Evolutionary conservation across 352 stramenopile species (phyloP), one percentile per base, ranked within the genome.

Genomic region (Saprolegnia parasitica): DNA sequence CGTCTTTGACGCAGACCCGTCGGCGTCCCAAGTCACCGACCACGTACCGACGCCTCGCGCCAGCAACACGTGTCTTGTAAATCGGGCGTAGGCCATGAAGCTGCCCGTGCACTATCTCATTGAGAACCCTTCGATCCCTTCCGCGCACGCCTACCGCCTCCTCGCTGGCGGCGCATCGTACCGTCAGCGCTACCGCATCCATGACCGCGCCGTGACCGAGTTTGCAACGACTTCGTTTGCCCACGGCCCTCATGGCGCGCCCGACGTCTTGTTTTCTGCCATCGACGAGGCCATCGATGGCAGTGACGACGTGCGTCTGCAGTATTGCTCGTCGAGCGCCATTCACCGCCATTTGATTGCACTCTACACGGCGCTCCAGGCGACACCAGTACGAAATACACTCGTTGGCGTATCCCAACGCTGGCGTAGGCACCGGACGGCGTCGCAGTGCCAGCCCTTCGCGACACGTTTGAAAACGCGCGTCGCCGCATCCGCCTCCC

Each of bases 71-170:
- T 65, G 29, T 49, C 8, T n/a, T 29, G 18, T 56, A 18, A 16
- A 4, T 65, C 65, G 49, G 55, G 20, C 11, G 24, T 45, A 91
- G 78, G 81, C 88, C 47, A 75, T 90, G 62, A 85, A 83, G 32
- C 71, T 91, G 13, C 81, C 84, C 0, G 80, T 90, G 21, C 84
- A 91, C 66, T 90, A 90, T 21, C 74, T 91, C 39, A 82, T 81
- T 5, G 81, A 90, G 55, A 91, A 91, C 35, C 68, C 79, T 6
- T 67, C 78, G 6, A 81, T 79, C 11, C 73, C 76, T 20, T 67
- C 81, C 16, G 81, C 88, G 49, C 76, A 77, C 4, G 84, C 73
- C 0, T 71, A 81, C 0, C 64, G 88, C 5, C 66, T 90, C 2
- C 81, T 91, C 49, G 86, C 77, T 37, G 80, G 81, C 0, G 78